A percentile compares a stretch with the other conserved stretches of the same genome.
These are phyloP conservation scores for Leptomonas seymouri DNA, from an alignment of 208 protist species.

Conservation along the genomic window DNA sequence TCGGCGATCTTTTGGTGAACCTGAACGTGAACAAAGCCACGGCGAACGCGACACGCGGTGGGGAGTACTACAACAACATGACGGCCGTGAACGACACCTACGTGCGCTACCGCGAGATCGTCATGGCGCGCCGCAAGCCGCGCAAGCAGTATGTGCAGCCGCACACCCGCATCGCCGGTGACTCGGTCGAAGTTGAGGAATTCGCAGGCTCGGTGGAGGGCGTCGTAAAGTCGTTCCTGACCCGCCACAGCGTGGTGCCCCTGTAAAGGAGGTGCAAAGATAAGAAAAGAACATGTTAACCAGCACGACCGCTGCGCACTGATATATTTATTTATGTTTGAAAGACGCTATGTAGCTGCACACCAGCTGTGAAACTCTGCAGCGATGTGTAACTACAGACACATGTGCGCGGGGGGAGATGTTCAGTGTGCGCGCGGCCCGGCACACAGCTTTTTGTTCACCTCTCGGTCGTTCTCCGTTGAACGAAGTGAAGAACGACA, in stretches of 20 bases:
- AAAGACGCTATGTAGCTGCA: too few species aligned
- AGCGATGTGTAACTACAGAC: too few species aligned
- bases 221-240: slow-evolving; percentile 53
- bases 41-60: slow-evolving; percentile 63
- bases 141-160: slow-evolving; percentile 90
- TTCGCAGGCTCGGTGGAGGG: slow-evolving; percentile 62
- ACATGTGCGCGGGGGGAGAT: too few species aligned
- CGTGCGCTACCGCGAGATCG: slow-evolving; percentile 68
- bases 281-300: too few species aligned
- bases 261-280: slow-evolving; percentile 33
- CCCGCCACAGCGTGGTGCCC: slow-evolving; percentile 58
- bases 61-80: slow-evolving; percentile 59
- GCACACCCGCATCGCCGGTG: slow-evolving; percentile 56
- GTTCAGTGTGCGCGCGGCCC: too few species aligned
- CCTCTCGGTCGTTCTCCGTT: too few species aligned
- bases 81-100: slow-evolving; percentile 69
- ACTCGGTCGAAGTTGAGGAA: slow-evolving; percentile 55
- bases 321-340: too few species aligned
- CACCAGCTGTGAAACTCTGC: too few species aligned
- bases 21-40: slow-evolving; percentile 84
- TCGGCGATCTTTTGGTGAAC: slow-evolving; percentile 72
- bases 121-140: slow-evolving; percentile 83
- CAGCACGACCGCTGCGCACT: too few species aligned
- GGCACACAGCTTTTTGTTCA: too few species aligned
- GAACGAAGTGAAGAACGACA: too few species aligned